Percentiles rank a stretch among this genome's conserved stretches.
These are phyloP conservation scores for Helotiales sp. DNA, from an alignment of 2,329 filamentous ascomycete species.

Conservation along the genomic window DNA sequence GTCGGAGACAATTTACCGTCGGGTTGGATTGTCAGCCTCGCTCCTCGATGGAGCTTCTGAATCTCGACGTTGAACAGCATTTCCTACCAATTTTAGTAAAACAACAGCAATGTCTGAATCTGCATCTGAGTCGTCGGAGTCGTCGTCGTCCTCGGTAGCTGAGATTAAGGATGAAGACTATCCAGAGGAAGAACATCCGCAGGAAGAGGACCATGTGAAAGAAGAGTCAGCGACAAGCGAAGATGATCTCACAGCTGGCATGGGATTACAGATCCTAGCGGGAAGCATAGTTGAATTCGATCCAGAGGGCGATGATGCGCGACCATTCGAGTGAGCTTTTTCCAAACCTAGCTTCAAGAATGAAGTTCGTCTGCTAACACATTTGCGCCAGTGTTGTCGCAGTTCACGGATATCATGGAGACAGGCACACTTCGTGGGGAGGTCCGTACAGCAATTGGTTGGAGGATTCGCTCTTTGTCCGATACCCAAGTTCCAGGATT, in stretches of 20 bases:
- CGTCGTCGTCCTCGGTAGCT: neutral
- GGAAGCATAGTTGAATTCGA: neutral
- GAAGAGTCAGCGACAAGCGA: conserved; percentile 1
- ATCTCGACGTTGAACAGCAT: neutral
- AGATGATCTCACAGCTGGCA: neutral
- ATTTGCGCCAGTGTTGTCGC: conserved; percentile 12
- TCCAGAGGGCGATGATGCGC: neutral
- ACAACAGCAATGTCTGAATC: neutral
- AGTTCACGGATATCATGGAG: conserved; percentile 17
- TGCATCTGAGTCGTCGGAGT: neutral
- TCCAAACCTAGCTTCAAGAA: neutral
- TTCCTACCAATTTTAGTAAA: neutral
- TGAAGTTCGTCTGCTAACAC: neutral
- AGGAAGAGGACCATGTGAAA: no score
- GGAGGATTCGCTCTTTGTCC: neutral
- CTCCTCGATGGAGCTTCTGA: neutral
- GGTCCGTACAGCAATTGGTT: conserved; percentile 5
- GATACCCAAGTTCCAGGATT: neutral
- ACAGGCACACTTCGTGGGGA: neutral
- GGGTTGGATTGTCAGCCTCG: neutral
- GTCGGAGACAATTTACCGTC: neutral
- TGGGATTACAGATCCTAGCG: neutral
- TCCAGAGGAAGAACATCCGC: neutral
- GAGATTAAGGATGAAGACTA: neutral
- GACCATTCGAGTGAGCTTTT: neutral